A percentile compares a stretch with the other conserved stretches of the same genome.
Evolutionary conservation across 78 protist genomes (phyloP).

Genomic region (Corallochytrium limacisporum): DNA sequence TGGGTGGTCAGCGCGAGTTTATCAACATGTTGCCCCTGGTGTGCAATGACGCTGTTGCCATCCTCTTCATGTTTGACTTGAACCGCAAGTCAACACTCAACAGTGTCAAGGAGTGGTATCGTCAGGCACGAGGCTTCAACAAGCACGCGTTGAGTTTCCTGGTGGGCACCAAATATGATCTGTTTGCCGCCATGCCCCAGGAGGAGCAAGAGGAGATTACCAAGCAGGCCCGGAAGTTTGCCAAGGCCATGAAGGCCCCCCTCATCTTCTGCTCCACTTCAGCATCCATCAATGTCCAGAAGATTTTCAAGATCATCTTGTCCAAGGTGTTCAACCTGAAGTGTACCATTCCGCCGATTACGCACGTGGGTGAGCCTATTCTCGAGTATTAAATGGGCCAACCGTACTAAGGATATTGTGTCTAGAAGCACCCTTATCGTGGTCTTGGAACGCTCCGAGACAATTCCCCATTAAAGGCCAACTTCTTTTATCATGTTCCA

Average conservation of each 20-base stretch:
- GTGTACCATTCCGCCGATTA: conserved; percentile 45
- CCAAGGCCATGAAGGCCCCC: conserved; percentile 89
- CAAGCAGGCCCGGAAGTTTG: conserved; percentile 72
- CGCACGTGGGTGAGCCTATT: conserved; percentile 70
- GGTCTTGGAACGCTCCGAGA: too few relatives aligned
- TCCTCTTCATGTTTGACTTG: conserved; percentile 93
- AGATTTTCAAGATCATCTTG: conserved; percentile 78
- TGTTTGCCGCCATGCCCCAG: conserved; percentile 41
- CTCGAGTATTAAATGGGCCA: conserved; percentile 42
- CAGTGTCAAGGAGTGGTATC: conserved; percentile 84
- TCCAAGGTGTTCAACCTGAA: conserved; percentile 66
- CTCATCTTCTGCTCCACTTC: conserved; percentile 78
- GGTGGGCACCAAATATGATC: conserved; percentile 86
- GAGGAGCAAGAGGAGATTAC: conserved; percentile 79
- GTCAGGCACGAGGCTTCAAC: conserved; percentile 85
- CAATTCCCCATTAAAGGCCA: too few relatives aligned
- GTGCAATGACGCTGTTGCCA: conserved; percentile 87
- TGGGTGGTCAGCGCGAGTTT: conserved; percentile 91
- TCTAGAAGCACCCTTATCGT: too few relatives aligned
- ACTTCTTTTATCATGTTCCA: background rate
- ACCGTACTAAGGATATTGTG: background rate
- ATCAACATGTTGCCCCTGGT: conserved; percentile 91
- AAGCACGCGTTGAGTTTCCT: conserved; percentile 79
- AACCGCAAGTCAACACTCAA: conserved; percentile 74
- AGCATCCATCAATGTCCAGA: conserved; percentile 68